Evolutionary conservation across 257 asterid species (phyloP).

Genomic region (Oldenlandia corymbosa): DNA sequence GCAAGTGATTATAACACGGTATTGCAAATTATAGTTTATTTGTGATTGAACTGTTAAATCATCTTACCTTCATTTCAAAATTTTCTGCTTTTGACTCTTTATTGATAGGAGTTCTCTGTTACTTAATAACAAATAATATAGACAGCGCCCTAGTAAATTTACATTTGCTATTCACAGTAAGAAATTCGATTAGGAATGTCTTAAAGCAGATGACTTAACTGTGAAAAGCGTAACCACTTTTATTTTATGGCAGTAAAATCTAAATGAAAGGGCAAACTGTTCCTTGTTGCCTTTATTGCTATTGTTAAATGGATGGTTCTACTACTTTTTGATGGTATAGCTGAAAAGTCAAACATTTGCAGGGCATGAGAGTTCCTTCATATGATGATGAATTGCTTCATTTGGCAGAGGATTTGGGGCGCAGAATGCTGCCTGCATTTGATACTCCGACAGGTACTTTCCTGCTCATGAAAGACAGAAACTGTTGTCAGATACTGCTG

Average conservation of each 20-base stretch:
- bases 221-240: too few species aligned
- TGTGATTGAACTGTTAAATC: neutral
- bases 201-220: neutral
- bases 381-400: conserved; percentile 79
- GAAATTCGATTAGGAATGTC: neutral
- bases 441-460: conserved; percentile 96
- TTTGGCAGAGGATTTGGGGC: conserved; percentile 89
- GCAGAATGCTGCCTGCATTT: conserved; percentile 94
- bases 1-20: conserved; percentile 97
- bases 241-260: neutral
- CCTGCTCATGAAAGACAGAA: neutral
- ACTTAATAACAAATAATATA: neutral
- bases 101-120: neutral
- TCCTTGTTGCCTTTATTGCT: neutral
- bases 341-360: conserved; percentile 24
- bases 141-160: neutral
- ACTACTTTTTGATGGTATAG: neutral
- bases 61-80: neutral
- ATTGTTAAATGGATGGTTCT: neutral
- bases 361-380: conserved; percentile 95
- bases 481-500: neutral
- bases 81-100: neutral
- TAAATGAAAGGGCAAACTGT: neutral
- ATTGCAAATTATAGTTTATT: conserved; percentile 15
- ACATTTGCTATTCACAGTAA: neutral